Base-by-base conservation (phyloP, 2,329 filamentous ascomycete genomes). In the Ilyonectria mors-panacis region DNA sequence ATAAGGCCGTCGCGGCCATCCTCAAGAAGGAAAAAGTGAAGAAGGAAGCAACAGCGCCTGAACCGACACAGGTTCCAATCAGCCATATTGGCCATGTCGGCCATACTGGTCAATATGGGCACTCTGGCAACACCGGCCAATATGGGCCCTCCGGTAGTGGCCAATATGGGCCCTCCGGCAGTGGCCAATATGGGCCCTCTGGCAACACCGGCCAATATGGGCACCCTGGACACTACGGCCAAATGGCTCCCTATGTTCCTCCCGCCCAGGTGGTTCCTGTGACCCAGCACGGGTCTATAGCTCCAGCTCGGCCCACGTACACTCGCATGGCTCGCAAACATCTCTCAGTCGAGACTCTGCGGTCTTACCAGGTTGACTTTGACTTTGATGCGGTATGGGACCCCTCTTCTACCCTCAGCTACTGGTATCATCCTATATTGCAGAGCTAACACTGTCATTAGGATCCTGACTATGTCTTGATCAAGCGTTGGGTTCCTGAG, bases 401-500 rank as follows among this genome's bases (percentile, higher is more conserved):
- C 21, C 2, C 3, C 50, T 30, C 28, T 19, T n/a, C 17, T 13
- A 26, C 19, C 5, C 23, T 44, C 9, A 23, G 21, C 39, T 9
- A 23, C 23, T 26, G 28, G n/a, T 15, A 7, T 19, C 30, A 12
- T 42, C n/a, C 33, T 56, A 50, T 30, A 19, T 59, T 17, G 30
- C 50, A 30, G 35, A 48, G 54, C 71, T 89, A 81, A 79, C 76
- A 73, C 15, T 39, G 12, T 55, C 10, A 8, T 47, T 71, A 90
- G 85, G 91, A 94, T 74, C 86, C 88, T 19, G 89, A 92, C 53
- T 94, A 89, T 73, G 84, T 94, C 62, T 80, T 95, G 66, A 92
- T 94, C 81, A 93, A 92, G 80, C 86, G 89, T 63, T 93, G 89
- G 89, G 89, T 94, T 58, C 87, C 89, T 4, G 90, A 94, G 72